Evolutionary conservation across 352 stramenopile species (phyloP).

Genomic region (Globisporangium orthogonon): DNA sequence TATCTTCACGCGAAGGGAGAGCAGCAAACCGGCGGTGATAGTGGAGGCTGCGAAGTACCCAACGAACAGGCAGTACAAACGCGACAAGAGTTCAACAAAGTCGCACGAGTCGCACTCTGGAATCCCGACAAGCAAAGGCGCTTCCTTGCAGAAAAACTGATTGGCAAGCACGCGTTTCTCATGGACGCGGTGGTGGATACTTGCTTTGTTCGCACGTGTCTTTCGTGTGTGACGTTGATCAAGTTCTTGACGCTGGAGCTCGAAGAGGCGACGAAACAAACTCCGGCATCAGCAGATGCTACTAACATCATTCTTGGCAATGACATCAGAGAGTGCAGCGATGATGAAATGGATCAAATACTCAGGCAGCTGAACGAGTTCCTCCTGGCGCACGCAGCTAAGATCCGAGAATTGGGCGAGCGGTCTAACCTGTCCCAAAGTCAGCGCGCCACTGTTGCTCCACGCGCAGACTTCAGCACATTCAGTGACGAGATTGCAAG

Average conservation of each 20-base stretch:
- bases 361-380: constrained; percentile 22
- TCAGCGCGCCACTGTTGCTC: constrained; percentile 24
- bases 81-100: constrained; percentile 2
- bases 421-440: constrained; percentile 24
- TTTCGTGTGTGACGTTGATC: constrained; percentile 54
- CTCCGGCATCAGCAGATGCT: neutral
- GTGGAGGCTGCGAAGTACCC: constrained; percentile 11
- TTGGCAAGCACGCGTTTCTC: constrained; percentile 63
- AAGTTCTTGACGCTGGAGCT: constrained; percentile 51
- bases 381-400: constrained; percentile 22
- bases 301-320: neutral
- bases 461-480: constrained; percentile 20
- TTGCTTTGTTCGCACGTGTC: constrained; percentile 41
- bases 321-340: too few species aligned
- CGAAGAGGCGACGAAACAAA: constrained; percentile 3
- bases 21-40: constrained; percentile 14
- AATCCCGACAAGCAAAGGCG: constrained; percentile 26
- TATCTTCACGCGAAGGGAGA: constrained; percentile 29
- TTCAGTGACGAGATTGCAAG: constrained; percentile 9
- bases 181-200: constrained; percentile 63
- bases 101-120: constrained; percentile 8
- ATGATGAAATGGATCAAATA: neutral
- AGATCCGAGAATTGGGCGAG: constrained; percentile 19
- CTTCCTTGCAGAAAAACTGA: constrained; percentile 34
- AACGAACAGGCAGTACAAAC: constrained; percentile 4